Percentiles rank a stretch among this genome's conserved stretches.
Conservation (phyloP, 345 rosid species). For the Heritiera littoralis region DNA sequence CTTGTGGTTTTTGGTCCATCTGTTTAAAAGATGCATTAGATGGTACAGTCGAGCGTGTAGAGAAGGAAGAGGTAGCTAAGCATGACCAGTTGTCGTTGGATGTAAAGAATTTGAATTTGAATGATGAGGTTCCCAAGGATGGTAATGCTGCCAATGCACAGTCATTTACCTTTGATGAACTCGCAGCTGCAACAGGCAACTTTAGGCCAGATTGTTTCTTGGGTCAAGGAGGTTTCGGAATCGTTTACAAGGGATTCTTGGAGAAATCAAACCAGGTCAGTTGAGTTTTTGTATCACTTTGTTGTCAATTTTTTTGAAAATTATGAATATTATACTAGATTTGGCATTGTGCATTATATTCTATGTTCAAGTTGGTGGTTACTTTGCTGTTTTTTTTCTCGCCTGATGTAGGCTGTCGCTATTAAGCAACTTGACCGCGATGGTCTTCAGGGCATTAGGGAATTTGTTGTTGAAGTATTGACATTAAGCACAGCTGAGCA, state of each 20-base stretch:
- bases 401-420: slow-evolving; percentile 62
- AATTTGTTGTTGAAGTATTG: slow-evolving; percentile 82
- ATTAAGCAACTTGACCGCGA: slow-evolving; percentile 86
- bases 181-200: slow-evolving; percentile 58
- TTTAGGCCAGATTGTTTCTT: slow-evolving; percentile 64
- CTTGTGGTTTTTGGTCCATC: slow-evolving; percentile 22
- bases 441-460: slow-evolving; percentile 84
- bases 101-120: slow-evolving; percentile 49
- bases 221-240: slow-evolving; percentile 93
- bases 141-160: slow-evolving; percentile 40
- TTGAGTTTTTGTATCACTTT: slow-evolving; percentile 15
- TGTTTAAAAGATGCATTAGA: slow-evolving; percentile 40
- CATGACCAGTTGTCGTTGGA: slow-evolving; percentile 52
- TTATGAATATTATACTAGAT: background rate
- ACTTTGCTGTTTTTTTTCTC: background rate
- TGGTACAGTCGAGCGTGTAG: slow-evolving; percentile 44
- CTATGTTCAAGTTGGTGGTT: slow-evolving; percentile 4
- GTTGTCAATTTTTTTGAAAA: background rate
- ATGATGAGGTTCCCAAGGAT: slow-evolving; percentile 47
- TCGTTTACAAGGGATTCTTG: slow-evolving; percentile 67
- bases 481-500: slow-evolving; percentile 77
- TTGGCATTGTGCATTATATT: background rate
- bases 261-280: slow-evolving; percentile 59
- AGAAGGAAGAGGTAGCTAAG: slow-evolving; percentile 38
- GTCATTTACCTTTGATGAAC: slow-evolving; percentile 62